Conservation (phyloP, 2,329 filamentous ascomycete genomes). For the Aspergillus neotritici region DNA sequence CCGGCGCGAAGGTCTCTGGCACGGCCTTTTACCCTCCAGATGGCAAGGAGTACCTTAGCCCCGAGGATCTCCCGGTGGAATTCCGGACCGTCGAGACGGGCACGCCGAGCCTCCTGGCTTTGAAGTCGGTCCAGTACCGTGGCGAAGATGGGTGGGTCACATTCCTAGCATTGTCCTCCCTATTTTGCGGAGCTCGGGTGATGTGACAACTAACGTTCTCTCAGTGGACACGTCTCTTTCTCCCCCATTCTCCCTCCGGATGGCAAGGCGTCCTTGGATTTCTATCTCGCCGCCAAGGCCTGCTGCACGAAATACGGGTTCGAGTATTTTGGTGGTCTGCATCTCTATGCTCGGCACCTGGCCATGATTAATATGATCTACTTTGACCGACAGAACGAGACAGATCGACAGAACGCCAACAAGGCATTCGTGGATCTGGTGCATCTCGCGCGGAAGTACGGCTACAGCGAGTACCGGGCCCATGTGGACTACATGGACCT, state of each 20-base stretch:
- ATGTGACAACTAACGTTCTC: no score
- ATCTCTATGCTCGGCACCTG: background rate
- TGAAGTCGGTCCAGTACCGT: background rate
- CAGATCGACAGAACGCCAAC: background rate
- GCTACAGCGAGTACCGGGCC: slow-evolving; percentile 18
- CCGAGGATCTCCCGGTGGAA: background rate
- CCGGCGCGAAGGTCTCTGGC: slow-evolving; percentile 11
- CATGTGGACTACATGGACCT: slow-evolving; percentile 19
- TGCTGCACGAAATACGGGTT: background rate
- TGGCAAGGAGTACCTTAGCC: background rate
- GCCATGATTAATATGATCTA: slow-evolving; percentile 1
- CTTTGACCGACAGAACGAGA: background rate
- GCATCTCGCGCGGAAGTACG: background rate
- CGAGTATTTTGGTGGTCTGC: background rate
- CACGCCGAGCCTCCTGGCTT: background rate
- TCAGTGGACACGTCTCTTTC: slow-evolving; percentile 10
- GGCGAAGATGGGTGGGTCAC: background rate
- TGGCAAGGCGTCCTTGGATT: slow-evolving; percentile 6
- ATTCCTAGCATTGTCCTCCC: no score
- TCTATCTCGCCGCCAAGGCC: background rate
- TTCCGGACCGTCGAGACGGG: background rate
- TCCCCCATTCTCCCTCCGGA: slow-evolving; percentile 7
- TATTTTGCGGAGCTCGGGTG: no score
- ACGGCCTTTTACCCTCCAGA: background rate
- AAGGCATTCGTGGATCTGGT: background rate